Base-by-base conservation (phyloP, 2,329 filamentous ascomycete genomes). In the Cercospora sojina region DNA sequence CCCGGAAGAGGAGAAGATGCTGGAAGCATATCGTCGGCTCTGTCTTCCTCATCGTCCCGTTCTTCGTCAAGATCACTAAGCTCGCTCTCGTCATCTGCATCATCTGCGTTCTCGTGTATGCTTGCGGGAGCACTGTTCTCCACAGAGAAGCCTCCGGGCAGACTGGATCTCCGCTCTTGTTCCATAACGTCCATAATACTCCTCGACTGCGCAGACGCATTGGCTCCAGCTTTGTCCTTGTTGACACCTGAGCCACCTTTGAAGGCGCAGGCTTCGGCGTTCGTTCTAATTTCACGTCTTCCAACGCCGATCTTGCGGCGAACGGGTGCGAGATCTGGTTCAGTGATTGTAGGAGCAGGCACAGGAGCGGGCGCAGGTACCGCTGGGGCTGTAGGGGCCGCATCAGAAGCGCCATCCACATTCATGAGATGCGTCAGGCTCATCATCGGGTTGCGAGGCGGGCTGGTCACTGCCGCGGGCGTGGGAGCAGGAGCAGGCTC, bases 221-320 rank as follows among this genome's bases (percentile, higher is more conserved):
- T 56, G n/a, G 38, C 41, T 41, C 66, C 47, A 31, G 58, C 20
- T 49, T 70, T 27, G 63, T 70, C 65, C 20, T 62, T 62, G 47
- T 31, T 53, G 5, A 49, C 12, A 25, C 2, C 9, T 20, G 67
- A 58, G 29, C 65, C 65, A 5, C 71, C 66, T 62, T 77, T 77
- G 49, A 82, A 68, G 1, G 83, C 81, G 66, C 86, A 86, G 0
- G 83, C 82, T 74, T 89, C 87, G 8, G 87, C 86, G 69, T 83
- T 83, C 53, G 84, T 83, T 66, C 86, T 83, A 27, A 89, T 82
- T 69, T 89, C 87, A 13, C 86, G 80, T 29, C 86, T 81, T 6
- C 86, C 85, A 6, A 89, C 85, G 5, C 86, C 85, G 72, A 87
- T 87, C 20, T 84, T 83, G 64, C 85, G 78, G 9, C 79, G 74